phyloP scores from a whole-genome alignment of 805 yeast species.

The Saccharomycopsis oosterbeekiorum region DNA sequence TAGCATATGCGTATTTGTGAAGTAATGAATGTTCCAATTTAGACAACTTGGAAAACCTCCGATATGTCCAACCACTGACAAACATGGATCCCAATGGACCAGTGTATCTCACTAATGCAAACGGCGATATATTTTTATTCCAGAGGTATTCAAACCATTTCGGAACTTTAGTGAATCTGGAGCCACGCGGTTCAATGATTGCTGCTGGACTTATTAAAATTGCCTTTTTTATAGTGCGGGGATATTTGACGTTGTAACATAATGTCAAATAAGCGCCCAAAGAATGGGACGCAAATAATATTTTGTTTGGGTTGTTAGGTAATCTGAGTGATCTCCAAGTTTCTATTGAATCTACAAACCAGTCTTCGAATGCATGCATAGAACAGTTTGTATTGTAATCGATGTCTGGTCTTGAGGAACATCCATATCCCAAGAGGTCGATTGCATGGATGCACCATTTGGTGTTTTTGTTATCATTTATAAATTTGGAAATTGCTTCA shows the following conservation, averaged over 20 bases:
- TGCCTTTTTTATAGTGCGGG: conserved; percentile 53
- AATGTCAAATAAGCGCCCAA: conserved; percentile 83
- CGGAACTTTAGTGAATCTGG: conserved; percentile 44
- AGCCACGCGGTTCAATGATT: conserved; percentile 39
- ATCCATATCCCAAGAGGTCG: conserved; percentile 86
- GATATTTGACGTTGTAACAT: conserved; percentile 52
- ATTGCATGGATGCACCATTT: conserved; percentile 75
- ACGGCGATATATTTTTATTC: conserved; percentile 85
- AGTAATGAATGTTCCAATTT: conserved; percentile 38
- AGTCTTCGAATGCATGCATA: conserved; percentile 24
- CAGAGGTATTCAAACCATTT: conserved; percentile 71
- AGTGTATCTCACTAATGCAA: conserved; percentile 61
- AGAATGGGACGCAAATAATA: conserved; percentile 73
- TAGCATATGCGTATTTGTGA: conserved; percentile 73
- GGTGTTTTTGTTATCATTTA: conserved; percentile 22
- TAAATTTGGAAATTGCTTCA: conserved; percentile 34
- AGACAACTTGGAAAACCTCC: conserved; percentile 61
- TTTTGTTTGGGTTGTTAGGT: conserved; percentile 31
- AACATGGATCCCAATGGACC: conserved; percentile 79
- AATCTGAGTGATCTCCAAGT: conserved; percentile 50
- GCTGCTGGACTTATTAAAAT: conserved; percentile 91
- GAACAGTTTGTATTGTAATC: conserved; percentile 11
- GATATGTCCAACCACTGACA: conserved; percentile 81
- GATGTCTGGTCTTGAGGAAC: conserved; percentile 73
- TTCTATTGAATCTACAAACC: conserved; percentile 45